Evolutionary conservation across 306 rosid genomes (phyloP), one percentile per base, ranked within the genome.

Genomic region (Trifolium repens): DNA sequence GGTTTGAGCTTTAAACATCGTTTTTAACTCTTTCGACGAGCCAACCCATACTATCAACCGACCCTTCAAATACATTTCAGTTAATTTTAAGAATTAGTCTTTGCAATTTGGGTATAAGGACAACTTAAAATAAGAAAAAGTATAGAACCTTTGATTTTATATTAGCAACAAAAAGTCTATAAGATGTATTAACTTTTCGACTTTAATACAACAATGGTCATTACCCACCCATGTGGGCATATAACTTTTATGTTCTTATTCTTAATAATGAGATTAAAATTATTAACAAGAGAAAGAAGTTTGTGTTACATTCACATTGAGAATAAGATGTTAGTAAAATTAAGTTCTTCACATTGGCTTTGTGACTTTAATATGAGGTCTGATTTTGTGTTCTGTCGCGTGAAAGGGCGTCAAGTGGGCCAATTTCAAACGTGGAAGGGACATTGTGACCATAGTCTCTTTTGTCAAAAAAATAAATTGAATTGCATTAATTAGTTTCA

Each of bases 351-450:
- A 49, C 17, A 32, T 15, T 57, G 35, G 67, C n/a, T 30, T 58
- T 67, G 73, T 73, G 71, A 59, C 71, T 73, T 73, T 0, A 3
- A 32, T 3, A 3, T 19, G 4, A 44, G 16, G 9, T 47, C 14
- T 57, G 24, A 66, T 11, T 35, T 12, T 24, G 13, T 66, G 46
- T 22, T 10, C 1, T 80, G 80, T 69, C 72, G 6, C 72, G 2
- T 62, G 40, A 69, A 81, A 9, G 58, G 58, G 42, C 53, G 78
- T 70, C 64, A 53, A 44, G 55, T 55, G 62, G 69, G 70, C 10
- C 73, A 63, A 62, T 32, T 81, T 13, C 43, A 26, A 11, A 58
- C 37, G 64, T 24, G 35, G 7, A 61, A 61, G 7, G 17, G 22
- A 32, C 11, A 61, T 61, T 32, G n/a, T 61, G 67, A 34, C 44